These are phyloP conservation scores for Annulohypoxylon maeteangense DNA, from an alignment of 495 filamentous ascomycete species.

Conservation along the genomic window DNA sequence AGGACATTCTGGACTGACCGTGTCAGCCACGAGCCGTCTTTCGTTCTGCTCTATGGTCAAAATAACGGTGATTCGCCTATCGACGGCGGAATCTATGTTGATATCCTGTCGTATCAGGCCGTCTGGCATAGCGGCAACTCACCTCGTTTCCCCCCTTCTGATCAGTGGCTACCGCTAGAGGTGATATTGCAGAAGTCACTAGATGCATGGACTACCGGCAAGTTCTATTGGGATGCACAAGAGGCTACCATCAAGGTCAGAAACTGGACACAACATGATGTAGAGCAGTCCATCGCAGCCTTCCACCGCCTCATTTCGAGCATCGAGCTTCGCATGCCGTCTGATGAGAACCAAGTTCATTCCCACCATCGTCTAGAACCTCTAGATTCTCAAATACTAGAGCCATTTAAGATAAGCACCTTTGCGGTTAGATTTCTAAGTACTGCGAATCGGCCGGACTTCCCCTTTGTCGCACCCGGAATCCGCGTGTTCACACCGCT, in stretches of 20 bases:
- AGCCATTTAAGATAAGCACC: neutral
- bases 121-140: neutral
- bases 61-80: neutral
- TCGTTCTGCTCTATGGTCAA: neutral
- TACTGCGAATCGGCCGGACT: neutral
- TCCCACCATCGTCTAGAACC: neutral
- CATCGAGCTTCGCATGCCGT: neutral
- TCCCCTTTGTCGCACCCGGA: neutral
- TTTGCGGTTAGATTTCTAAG: neutral
- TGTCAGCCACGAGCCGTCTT: neutral
- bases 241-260: neutral
- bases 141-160: neutral
- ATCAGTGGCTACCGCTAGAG: neutral
- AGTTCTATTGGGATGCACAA: neutral
- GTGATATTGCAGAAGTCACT: neutral
- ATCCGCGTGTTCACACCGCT: neutral
- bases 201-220: neutral
- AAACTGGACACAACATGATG: neutral
- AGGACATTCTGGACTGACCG: slow-evolving; percentile 12
- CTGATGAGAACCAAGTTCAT: neutral
- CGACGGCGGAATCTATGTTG: neutral
- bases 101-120: neutral
- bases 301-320: neutral
- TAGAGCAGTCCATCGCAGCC: neutral
- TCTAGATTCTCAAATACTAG: neutral